Evolutionary conservation across 768 basidiomycete genomes (phyloP).

Genomic region (Kwoniella bestiolae): DNA sequence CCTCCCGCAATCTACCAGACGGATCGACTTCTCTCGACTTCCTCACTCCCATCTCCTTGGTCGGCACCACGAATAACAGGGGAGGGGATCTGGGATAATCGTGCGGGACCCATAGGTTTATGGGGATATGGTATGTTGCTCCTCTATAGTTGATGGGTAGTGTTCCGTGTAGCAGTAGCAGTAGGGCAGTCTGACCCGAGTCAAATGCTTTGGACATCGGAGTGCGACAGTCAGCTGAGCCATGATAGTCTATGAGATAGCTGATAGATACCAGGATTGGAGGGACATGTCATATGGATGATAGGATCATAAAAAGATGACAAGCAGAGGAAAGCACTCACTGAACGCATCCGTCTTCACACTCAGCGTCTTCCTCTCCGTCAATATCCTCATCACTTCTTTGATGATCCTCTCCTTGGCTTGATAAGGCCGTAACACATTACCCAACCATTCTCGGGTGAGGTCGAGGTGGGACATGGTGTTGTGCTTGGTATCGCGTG

Average conservation of each 20-base stretch:
- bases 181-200: slow-evolving; percentile 87
- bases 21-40: slow-evolving; percentile 72
- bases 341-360: slow-evolving; percentile 59
- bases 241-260: too few species aligned
- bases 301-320: neutral
- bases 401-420: slow-evolving; percentile 42
- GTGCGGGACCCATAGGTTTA: slow-evolving; percentile 82
- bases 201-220: slow-evolving; percentile 71
- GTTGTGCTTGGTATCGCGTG: neutral
- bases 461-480: slow-evolving; percentile 45
- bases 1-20: slow-evolving; percentile 66
- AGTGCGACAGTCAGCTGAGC: neutral
- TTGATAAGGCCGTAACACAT: slow-evolving; percentile 52
- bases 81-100: slow-evolving; percentile 85
- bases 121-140: slow-evolving; percentile 87
- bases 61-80: slow-evolving; percentile 88
- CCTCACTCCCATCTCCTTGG: slow-evolving; percentile 83
- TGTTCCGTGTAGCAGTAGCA: slow-evolving; percentile 88
- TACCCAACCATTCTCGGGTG: slow-evolving; percentile 52
- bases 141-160: slow-evolving; percentile 80
- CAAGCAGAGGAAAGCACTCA: slow-evolving; percentile 24
- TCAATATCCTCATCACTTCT: slow-evolving; percentile 50
- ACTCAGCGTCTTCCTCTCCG: slow-evolving; percentile 42
- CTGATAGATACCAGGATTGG: too few species aligned
- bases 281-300: too few species aligned